These are phyloP conservation scores for Pezicula radicicola DNA, from an alignment of 2,329 filamentous ascomycete species.

Conservation along the genomic window DNA sequence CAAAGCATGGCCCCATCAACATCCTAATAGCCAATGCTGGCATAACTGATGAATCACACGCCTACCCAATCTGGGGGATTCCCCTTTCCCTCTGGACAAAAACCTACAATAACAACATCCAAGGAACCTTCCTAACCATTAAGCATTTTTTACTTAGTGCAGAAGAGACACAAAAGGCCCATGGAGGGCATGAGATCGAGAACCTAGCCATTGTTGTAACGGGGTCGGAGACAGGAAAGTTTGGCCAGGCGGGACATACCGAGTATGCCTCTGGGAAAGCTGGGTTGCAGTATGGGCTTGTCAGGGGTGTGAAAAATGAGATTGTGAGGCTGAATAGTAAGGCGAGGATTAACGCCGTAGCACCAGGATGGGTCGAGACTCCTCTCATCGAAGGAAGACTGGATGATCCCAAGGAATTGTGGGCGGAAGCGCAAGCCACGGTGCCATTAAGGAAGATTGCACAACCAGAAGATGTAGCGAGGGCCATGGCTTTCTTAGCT, in stretches of 20 bases:
- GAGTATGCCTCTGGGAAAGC: conserved; percentile 50
- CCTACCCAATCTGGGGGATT: conserved; percentile 50
- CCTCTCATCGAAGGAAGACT: conserved; percentile 48
- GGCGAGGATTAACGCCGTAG: conserved; percentile 70
- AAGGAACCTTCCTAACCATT: conserved; percentile 51
- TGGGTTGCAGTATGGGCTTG: conserved; percentile 49
- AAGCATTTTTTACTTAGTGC: conserved; percentile 50
- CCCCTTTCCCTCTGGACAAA: conserved; percentile 48
- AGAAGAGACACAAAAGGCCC: conserved; percentile 33
- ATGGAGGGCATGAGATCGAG: conserved; percentile 34
- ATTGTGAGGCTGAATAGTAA: conserved; percentile 47
- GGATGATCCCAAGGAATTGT: conserved; percentile 46
- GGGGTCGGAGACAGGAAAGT: conserved; percentile 44
- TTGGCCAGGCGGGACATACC: conserved; percentile 25
- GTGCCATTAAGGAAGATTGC: conserved; percentile 67
- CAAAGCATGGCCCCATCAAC: conserved; percentile 46
- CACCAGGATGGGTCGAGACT: conserved; percentile 81
- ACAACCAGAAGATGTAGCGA: conserved; percentile 65
- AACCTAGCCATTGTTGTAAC: conserved; percentile 52
- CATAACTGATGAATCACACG: conserved; percentile 45
- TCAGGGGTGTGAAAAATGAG: conserved; percentile 51
- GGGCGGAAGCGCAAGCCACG: conserved; percentile 46
- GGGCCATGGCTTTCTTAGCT: conserved; percentile 73
- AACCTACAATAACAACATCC: conserved; percentile 45
- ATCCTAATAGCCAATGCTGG: conserved; percentile 51